Evolutionary conservation across 2,329 filamentous ascomycete genomes (phyloP).

Genomic region (Fusarium newnesense): DNA sequence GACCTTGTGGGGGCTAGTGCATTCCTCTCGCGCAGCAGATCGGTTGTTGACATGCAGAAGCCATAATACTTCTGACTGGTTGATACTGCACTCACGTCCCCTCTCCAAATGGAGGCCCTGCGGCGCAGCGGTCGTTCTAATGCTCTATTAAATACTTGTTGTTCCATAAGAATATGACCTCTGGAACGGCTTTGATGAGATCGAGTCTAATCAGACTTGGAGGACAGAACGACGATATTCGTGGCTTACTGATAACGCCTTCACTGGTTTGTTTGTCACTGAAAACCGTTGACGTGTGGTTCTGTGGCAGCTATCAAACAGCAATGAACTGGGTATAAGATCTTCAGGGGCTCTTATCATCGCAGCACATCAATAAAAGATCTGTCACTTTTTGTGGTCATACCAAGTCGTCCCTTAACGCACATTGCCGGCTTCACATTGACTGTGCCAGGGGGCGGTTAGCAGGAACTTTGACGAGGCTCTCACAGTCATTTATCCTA

Average conservation of each 20-base stretch:
- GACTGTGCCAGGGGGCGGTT: not conserved
- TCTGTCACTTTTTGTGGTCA: conserved; percentile 1
- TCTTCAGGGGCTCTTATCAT: conserved; percentile 24
- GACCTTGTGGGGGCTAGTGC: conserved; percentile 23
- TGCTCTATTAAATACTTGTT: conserved; percentile 15
- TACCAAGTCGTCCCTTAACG: not conserved
- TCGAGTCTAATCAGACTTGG: conserved; percentile 32
- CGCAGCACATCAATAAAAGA: not conserved
- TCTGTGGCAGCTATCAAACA: not conserved
- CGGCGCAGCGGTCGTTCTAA: conserved; percentile 19
- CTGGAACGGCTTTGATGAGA: conserved; percentile 30
- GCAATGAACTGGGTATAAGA: conserved; percentile 4
- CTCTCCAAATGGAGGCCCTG: conserved; percentile 15
- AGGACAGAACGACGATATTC: conserved; percentile 14
- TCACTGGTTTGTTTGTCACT: not conserved
- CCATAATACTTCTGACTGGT: conserved; percentile 31
- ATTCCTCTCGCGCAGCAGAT: conserved; percentile 28
- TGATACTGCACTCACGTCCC: conserved; percentile 25
- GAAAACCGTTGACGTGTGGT: not conserved
- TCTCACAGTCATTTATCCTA: not conserved
- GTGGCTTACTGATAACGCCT: conserved; percentile 1
- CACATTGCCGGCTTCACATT: conserved; percentile 1
- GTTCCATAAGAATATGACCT: conserved; percentile 24
- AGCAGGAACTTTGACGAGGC: not conserved
- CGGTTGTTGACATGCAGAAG: conserved; percentile 20